Evolutionary conservation across 805 yeast genomes (phyloP).

Genomic region (Spathaspora girioi): DNA sequence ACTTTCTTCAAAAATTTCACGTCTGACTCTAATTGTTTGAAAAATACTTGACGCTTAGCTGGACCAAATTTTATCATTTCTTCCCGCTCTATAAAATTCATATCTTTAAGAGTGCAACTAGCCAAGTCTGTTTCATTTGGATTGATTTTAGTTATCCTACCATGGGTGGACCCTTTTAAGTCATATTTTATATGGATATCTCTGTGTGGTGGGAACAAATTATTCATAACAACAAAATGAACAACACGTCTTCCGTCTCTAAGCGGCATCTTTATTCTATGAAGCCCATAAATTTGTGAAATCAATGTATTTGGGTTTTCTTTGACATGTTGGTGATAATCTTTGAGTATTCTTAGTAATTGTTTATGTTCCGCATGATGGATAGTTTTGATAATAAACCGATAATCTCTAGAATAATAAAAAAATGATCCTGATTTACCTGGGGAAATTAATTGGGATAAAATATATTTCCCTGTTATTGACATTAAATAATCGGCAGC

Average conservation of each 20-base stretch:
- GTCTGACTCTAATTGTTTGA: constrained; percentile 72
- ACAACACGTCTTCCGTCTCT: constrained; percentile 63
- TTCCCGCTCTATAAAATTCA: constrained; percentile 76
- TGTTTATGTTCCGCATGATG: constrained; percentile 91
- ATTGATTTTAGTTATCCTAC: constrained; percentile 53
- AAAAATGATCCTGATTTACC: constrained; percentile 97
- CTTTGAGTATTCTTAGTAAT: constrained; percentile 65
- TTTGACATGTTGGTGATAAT: constrained; percentile 78
- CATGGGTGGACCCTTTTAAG: constrained; percentile 89
- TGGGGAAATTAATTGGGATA: constrained; percentile 90
- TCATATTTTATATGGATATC: constrained; percentile 85
- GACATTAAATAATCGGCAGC: constrained; percentile 95
- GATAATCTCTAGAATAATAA: constrained; percentile 89
- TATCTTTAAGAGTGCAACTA: constrained; percentile 68
- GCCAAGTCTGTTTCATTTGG: constrained; percentile 20
- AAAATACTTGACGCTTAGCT: constrained; percentile 51
- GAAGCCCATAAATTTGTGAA: constrained; percentile 95
- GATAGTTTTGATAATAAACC: constrained; percentile 93
- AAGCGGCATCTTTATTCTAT: constrained; percentile 85
- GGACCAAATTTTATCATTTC: constrained; percentile 76
- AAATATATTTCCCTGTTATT: constrained; percentile 85
- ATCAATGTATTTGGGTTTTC: constrained; percentile 82
- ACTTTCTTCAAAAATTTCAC: constrained; percentile 66
- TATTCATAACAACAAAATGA: constrained; percentile 95
- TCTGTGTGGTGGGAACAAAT: constrained; percentile 89